Evolutionary conservation across 306 rosid species (phyloP).

Genomic region (Lagenaria siceraria): DNA sequence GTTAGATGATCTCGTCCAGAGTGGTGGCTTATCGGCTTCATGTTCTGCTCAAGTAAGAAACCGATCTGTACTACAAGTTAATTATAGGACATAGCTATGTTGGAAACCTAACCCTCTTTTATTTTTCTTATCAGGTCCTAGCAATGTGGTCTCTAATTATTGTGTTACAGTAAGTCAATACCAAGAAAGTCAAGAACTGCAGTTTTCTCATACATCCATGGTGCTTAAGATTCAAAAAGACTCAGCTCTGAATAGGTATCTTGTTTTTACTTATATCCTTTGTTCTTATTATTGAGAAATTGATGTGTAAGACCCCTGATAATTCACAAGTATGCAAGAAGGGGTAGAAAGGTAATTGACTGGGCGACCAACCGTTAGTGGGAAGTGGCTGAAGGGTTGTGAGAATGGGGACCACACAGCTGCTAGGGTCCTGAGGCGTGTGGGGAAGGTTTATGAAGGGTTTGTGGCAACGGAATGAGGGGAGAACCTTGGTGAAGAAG

Average conservation of each 20-base stretch:
- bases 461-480: no score
- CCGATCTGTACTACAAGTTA: background rate
- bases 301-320: no score
- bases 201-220: background rate
- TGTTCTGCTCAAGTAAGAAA: slow-evolving; percentile 1
- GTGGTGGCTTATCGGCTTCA: background rate
- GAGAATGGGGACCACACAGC: no score
- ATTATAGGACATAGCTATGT: background rate
- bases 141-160: background rate
- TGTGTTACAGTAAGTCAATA: background rate
- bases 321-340: no score
- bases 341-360: no score
- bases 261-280: background rate
- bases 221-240: background rate
- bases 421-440: no score
- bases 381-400: no score
- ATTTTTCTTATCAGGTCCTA: background rate
- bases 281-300: background rate
- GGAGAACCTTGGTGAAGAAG: no score
- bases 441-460: no score
- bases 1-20: background rate
- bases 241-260: background rate
- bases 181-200: background rate
- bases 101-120: background rate
- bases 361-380: no score